Evolutionary conservation across 768 basidiomycete genomes (phyloP), one percentile per base, ranked within the genome.

Genomic region (Lactarius hatsudake): DNA sequence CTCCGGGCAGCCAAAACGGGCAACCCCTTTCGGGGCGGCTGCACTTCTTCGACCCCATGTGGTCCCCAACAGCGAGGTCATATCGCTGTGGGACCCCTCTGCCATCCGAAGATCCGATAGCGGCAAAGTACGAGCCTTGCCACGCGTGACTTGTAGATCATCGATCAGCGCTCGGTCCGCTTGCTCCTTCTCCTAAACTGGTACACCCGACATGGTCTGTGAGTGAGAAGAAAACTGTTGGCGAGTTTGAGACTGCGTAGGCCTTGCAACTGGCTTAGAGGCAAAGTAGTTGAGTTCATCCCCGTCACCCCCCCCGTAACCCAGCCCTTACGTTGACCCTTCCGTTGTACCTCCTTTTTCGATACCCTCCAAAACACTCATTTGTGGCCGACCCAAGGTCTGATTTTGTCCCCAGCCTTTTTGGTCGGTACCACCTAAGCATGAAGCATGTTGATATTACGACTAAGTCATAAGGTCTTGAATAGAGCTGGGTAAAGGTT

Each of bases 391-490:
- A n/a, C n/a, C n/a, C n/a, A n/a, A n/a, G n/a, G 26, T 67, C 72
- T 43, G 85, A 88, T 71, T 84, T 78, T 63, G 81, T 88, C 38
- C 84, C 90, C 28, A 77, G 73, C 9, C 81, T 94, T 15, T 83
- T 91, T n/a, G 76, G 81, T 56, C 81, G 78, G 55, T 85, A 86
- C 76, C 83, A 87, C 62, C 71, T 93, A 53, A 87, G 89, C 71
- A 78, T 93, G 67, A 89, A 89, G 75, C 90, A 94, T 54, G 81
- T 95, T 23, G 87, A 93, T 62, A 93, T 75, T 96, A 42, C 83
- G 92, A 34, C 77, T 96, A 70, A 93, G 32, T 30, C 4, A 30
- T 30, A 96, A 76, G 88, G 88, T 43, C 78, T 92, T 70, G 93
- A 95, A 74, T 76, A 79, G 60, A 78, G 82, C 61, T 90, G 87